These are phyloP conservation scores for Piper longum DNA, from an alignment of 164 flowering plant species.

Conservation along the genomic window DNA sequence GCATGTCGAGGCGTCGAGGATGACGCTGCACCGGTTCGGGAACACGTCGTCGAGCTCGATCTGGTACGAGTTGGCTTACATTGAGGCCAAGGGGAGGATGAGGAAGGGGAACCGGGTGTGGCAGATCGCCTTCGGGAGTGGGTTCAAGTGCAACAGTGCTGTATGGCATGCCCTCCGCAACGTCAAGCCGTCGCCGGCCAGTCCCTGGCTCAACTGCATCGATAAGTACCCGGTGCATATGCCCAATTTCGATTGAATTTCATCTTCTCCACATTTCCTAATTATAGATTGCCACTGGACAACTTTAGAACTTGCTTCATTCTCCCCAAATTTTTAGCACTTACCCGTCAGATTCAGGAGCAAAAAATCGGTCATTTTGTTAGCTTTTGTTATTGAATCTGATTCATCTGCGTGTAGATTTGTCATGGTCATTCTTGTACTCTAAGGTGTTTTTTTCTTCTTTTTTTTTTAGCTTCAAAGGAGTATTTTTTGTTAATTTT, in stretches of 20 bases:
- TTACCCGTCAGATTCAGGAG: not conserved
- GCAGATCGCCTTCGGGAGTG: slow-evolving; percentile 83
- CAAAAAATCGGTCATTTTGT: not conserved
- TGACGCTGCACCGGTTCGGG: slow-evolving; percentile 70
- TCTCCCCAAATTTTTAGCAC: not conserved
- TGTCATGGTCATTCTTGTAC: not conserved
- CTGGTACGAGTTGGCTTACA: slow-evolving; percentile 78
- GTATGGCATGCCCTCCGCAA: slow-evolving; percentile 61
- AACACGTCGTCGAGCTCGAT: slow-evolving; percentile 76
- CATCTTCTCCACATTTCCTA: not conserved
- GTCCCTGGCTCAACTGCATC: slow-evolving; percentile 77
- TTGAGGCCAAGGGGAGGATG: slow-evolving; percentile 71
- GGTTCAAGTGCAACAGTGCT: slow-evolving; percentile 80
- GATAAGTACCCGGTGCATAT: slow-evolving; percentile 43
- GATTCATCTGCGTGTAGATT: not conserved
- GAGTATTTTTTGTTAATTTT: not conserved
- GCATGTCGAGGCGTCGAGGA: slow-evolving; percentile 72
- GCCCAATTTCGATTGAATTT: not conserved
- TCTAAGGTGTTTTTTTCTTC: not conserved
- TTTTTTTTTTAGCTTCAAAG: not conserved
- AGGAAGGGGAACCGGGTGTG: slow-evolving; percentile 51
- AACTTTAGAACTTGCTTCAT: not conserved
- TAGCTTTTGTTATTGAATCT: not conserved
- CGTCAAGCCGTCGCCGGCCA: slow-evolving; percentile 40
- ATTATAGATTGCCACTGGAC: too few relatives aligned